These are phyloP conservation scores for Penicillium sp. DNA, from an alignment of 2,329 filamentous ascomycete species.

Conservation along the genomic window DNA sequence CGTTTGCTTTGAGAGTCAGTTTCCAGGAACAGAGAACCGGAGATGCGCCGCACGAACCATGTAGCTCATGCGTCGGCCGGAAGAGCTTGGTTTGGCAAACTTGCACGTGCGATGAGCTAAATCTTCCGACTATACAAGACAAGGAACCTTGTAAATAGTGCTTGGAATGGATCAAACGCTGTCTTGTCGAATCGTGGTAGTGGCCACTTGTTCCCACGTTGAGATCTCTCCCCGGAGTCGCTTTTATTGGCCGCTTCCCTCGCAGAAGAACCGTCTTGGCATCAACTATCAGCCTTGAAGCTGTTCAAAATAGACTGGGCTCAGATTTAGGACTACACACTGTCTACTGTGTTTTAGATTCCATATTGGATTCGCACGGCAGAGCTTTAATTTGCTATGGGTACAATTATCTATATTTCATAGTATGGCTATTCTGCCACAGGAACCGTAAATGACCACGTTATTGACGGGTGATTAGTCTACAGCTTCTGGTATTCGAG, in stretches of 20 bases:
- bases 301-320: not conserved
- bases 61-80: not conserved
- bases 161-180: not conserved
- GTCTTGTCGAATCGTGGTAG: conserved; percentile 1
- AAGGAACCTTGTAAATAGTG: not conserved
- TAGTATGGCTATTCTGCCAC: conserved; percentile 23
- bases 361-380: not conserved
- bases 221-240: conserved; percentile 7
- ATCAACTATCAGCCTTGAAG: not conserved
- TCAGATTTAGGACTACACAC: not conserved
- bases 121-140: not conserved
- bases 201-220: conserved; percentile 22
- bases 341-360: not conserved
- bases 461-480: conserved; percentile 21
- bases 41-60: not conserved
- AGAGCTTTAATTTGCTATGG: not conserved
- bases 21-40: not conserved
- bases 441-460: conserved; percentile 25
- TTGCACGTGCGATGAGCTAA: not conserved
- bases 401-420: not conserved
- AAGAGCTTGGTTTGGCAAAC: not conserved
- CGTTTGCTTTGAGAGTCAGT: not conserved
- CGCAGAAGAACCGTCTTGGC: conserved; percentile 17
- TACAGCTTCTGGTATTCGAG: conserved; percentile 96
- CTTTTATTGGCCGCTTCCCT: conserved; percentile 15